phyloP scores from a whole-genome alignment of 371 early-diverging fungal species.

The Batkoa obscura region DNA sequence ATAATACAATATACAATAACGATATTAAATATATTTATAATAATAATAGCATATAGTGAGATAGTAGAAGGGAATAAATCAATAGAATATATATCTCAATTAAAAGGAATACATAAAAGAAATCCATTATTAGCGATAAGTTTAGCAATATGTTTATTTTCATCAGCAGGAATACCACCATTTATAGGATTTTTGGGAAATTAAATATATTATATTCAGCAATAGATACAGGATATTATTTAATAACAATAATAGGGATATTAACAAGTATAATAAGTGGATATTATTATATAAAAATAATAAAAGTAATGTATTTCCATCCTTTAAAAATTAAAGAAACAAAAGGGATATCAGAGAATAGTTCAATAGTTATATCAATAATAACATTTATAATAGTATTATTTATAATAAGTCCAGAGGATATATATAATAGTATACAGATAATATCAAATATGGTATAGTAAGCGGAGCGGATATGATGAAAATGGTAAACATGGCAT shows the following conservation, averaged over 20 bases:
- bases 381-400: constrained; percentile 4
- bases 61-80: constrained; percentile 12
- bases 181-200: constrained; percentile 20
- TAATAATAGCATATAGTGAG: constrained; percentile 17
- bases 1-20: constrained; percentile 18
- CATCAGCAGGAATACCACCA: constrained; percentile 13
- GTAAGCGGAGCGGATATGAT: not conserved
- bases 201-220: constrained; percentile 19
- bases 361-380: not conserved
- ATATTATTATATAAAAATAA: constrained; percentile 21
- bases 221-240: constrained; percentile 14
- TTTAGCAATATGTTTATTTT: constrained; percentile 12
- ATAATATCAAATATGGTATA: not conserved
- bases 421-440: constrained; percentile 6
- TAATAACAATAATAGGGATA: constrained; percentile 17
- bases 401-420: constrained; percentile 2
- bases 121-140: constrained; percentile 9
- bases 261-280: constrained; percentile 17
- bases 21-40: constrained; percentile 18
- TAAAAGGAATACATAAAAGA: constrained; percentile 10
- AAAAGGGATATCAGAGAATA: not conserved
- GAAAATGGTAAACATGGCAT: not conserved
- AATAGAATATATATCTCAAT: constrained; percentile 11
- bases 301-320: constrained; percentile 10
- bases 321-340: not conserved